These are phyloP conservation scores for Taphrina betulina DNA, from an alignment of 1,139 yeast species.

Conservation along the genomic window DNA sequence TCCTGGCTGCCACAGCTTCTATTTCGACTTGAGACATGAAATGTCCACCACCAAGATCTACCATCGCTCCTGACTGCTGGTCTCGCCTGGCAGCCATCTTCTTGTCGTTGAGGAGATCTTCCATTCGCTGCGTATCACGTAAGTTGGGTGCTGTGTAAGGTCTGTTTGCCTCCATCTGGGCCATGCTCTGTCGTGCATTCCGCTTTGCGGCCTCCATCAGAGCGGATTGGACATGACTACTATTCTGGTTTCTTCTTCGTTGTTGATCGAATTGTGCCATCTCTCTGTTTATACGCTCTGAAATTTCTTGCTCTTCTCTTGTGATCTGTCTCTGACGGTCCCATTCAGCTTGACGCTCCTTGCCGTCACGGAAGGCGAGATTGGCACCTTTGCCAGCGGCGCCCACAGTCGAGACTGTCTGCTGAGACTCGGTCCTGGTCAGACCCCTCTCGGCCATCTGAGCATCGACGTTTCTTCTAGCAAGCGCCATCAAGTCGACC, in stretches of 20 bases:
- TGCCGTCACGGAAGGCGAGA: constrained; percentile 21
- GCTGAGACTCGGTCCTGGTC: constrained; percentile 10
- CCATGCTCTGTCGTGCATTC: constrained; percentile 19
- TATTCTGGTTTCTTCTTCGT: constrained; percentile 20
- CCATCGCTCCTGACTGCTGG: constrained; percentile 3
- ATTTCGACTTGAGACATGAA: constrained; percentile 31
- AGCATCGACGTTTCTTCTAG: constrained; percentile 20
- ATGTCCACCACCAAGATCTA: constrained; percentile 31
- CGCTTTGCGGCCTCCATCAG: constrained; percentile 30
- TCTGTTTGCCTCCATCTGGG: constrained; percentile 22
- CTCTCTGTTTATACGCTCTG: constrained; percentile 29
- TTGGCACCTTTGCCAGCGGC: constrained; percentile 18
- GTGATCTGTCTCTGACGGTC: constrained; percentile 14
- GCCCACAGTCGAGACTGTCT: constrained; percentile 9
- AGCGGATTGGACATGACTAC: constrained; percentile 24
- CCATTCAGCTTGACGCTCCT: constrained; percentile 20
- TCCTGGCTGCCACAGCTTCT: constrained; percentile 28
- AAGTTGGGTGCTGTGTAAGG: constrained; percentile 23
- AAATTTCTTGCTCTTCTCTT: constrained; percentile 10
- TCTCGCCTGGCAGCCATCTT: constrained; percentile 14
- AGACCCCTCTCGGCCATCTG: constrained; percentile 31
- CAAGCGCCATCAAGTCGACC: constrained; percentile 25
- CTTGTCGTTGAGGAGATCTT: constrained; percentile 21
- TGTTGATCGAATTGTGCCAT: constrained; percentile 32
- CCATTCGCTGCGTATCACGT: constrained; percentile 24